Base-by-base conservation (phyloP, 1,139 yeast genomes). In the Pneumocystis sp. region DNA sequence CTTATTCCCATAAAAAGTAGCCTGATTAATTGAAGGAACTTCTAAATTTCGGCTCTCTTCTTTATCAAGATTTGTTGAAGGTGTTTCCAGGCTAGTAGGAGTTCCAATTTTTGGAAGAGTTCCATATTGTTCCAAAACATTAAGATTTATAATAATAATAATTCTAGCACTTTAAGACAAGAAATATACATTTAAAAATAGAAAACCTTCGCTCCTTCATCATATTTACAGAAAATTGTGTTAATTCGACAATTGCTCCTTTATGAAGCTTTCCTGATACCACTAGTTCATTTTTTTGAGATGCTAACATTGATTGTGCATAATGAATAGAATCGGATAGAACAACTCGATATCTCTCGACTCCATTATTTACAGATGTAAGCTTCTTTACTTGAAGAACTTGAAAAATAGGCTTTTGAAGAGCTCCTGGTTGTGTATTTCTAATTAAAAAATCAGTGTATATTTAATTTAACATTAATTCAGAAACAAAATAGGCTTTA, bases 271-370 rank as follows among this genome's bases (percentile, higher is more conserved):
- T 61, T 21, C 65, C 64, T 21, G 65, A 64, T 10, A 40, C 21
- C 10, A 70, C 68, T 39, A 65, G 59, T 4, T 68, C 69, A 44
- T 66, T 67, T 60, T 65, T 60, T 19, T 67, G 66, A 42, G 66
- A 61, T 17, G 69, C 66, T n/a, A 70, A 57, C 70, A 70, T 68
- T 60, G 67, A 66, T 62, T 70, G 70, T 12, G 66, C 65, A 42
- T 64, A 70, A 37, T 69, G 63, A 25, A 64, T 65, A 17, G 71
- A 68, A 56, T 70, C 72, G 3, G 72, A 69, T 17, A 70, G 19
- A 5, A 70, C 70, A 29, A 68, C 61, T 12, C 71, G 67, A 39
- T 67, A 63, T 17, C 72, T 67, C 29, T 64, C 66, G 61, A 60
- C 61, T 8, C 66, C 65, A 21, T 63, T 64, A 19, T 39, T 62